Evolutionary conservation across 345 rosid species (phyloP).

Genomic region (Lumnitzera racemosa): DNA sequence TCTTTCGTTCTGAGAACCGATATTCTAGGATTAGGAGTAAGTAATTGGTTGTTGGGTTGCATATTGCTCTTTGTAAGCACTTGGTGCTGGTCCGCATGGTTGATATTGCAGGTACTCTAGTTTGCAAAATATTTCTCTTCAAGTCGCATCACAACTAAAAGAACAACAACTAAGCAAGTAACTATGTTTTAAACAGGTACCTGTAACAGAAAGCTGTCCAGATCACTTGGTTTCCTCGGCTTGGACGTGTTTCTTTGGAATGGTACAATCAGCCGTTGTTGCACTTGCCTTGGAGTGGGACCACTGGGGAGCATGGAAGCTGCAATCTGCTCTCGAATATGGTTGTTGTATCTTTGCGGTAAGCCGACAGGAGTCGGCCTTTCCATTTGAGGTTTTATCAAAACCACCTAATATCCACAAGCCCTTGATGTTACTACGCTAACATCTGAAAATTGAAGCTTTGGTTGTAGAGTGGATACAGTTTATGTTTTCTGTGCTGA

Average conservation of each 20-base stretch:
- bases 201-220: slow-evolving; percentile 34
- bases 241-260: slow-evolving; percentile 46
- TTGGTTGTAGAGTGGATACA: background rate
- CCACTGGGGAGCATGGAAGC: slow-evolving; percentile 8
- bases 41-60: slow-evolving; percentile 48
- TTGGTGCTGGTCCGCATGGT: slow-evolving; percentile 53
- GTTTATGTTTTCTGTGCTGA: too few relatives aligned
- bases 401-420: too few relatives aligned
- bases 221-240: slow-evolving; percentile 45
- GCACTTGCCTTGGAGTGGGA: slow-evolving; percentile 6
- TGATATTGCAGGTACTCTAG: slow-evolving; percentile 38
- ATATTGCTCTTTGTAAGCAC: slow-evolving; percentile 35
- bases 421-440: too few relatives aligned
- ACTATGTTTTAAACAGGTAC: slow-evolving; percentile 23
- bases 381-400: too few relatives aligned
- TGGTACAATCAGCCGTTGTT: slow-evolving; percentile 20
- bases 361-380: background rate
- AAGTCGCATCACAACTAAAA: background rate
- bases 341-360: slow-evolving; percentile 6
- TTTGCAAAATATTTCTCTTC: background rate
- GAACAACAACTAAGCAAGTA: background rate
- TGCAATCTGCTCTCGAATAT: slow-evolving; percentile 9
- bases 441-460: too few relatives aligned
- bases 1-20: background rate
- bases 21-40: slow-evolving; percentile 13